phyloP scores from a whole-genome alignment of 805 yeast species.

The Barnettozyma wickerhamii region DNA sequence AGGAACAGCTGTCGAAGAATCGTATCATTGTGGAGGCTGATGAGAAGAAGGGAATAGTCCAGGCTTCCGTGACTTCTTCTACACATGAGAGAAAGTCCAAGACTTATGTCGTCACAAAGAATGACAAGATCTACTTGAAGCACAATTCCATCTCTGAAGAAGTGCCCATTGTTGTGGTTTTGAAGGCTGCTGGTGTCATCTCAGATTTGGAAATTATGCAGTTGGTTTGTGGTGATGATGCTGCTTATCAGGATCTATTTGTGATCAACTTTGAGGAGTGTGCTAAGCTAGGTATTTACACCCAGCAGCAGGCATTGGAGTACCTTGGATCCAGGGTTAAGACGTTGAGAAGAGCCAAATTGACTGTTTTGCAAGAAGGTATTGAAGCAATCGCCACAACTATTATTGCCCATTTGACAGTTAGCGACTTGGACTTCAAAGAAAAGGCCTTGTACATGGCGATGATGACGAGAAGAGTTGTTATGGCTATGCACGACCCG shows the following conservation, averaged over 20 bases:
- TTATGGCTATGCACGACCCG: conserved; percentile 93
- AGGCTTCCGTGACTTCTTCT: conserved; percentile 96
- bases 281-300: conserved; percentile 74
- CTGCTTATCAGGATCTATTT: conserved; percentile 86
- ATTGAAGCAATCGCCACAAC: conserved; percentile 95
- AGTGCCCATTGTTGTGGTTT: conserved; percentile 85
- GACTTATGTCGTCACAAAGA: conserved; percentile 91
- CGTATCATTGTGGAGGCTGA: conserved; percentile 98
- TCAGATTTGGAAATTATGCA: conserved; percentile 93
- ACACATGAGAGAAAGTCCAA: conserved; percentile 98
- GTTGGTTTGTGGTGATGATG: conserved; percentile 86
- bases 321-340: conserved; percentile 89
- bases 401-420: conserved; percentile 90
- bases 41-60: conserved; percentile 88
- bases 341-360: conserved; percentile 86
- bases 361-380: conserved; percentile 86
- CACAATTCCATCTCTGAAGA: conserved; percentile 96
- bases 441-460: conserved; percentile 94
- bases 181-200: conserved; percentile 92
- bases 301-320: conserved; percentile 92
- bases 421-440: conserved; percentile 77
- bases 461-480: conserved; percentile 92
- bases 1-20: conserved; percentile 94
- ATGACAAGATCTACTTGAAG: conserved; percentile 82
- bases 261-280: conserved; percentile 94